Evolutionary conservation across 1,139 yeast genomes (phyloP), one percentile per base, ranked within the genome.

Genomic region (Magnusiomyces magnusii): DNA sequence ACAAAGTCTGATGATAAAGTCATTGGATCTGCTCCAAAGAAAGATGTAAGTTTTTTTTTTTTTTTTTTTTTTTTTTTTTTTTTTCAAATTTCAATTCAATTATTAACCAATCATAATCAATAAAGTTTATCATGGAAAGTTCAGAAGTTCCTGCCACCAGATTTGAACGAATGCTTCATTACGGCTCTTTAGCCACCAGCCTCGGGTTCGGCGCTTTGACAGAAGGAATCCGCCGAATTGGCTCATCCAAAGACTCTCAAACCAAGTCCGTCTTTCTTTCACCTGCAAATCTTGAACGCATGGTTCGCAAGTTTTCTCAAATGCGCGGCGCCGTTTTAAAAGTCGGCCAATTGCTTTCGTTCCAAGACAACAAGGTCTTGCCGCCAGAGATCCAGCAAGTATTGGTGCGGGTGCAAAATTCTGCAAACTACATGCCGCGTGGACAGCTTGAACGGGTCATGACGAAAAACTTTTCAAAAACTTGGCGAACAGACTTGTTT

Each of bases 261-360:
- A 75, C 82, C 17, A 74, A 84, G 62, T 82, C 87, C 1, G 72
- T 91, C 54, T 76, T 95, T 2, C 77, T 93, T 64, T 85, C 90
- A 2, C 92, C 96, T 1, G 81, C 82, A 31, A 93, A 93, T 71
- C 85, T 93, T 55, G 97, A 93, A 67, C 76, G 95, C 58, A 82
- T 93, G 78, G 96, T 96, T 19, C 83, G 81, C 65, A 91, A 90
- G 71, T 83, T 93, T 67, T 84, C 95, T 57, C 85, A 88, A 69
- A 93, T 93, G 99, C 81, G 99, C 69, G 99, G 99, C 17, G 99
- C 99, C 1, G 99, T 99, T 1, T 78, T 93, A 68, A 93, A 93
- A 70, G 81, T 93, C 58, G 99, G 99, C 19, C 99, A 93, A 74
- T 83, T 93, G 86, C 76, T 95, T 72, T 89, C 97, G 1, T 92